phyloP scores from a whole-genome alignment of 2,329 filamentous ascomycete species.

The Pseudogymnoascus sp. region DNA sequence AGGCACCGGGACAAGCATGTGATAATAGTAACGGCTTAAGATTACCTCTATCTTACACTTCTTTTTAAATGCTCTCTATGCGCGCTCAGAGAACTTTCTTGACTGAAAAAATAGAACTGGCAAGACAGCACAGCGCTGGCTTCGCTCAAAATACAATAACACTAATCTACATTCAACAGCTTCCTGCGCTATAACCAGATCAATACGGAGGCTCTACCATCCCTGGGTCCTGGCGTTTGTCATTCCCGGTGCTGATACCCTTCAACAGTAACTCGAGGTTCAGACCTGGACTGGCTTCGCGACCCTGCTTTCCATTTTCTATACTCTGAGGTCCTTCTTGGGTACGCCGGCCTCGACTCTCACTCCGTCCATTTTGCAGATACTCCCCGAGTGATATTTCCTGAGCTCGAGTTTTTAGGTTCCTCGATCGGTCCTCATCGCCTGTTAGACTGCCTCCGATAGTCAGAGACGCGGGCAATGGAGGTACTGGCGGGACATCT shows the following conservation, averaged over 20 bases:
- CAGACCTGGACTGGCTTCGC: conserved; percentile 14
- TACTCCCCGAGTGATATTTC: conserved; percentile 1
- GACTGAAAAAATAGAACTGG: background rate
- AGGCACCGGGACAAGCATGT: background rate
- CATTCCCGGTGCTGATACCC: conserved; percentile 28
- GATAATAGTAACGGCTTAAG: conserved; percentile 4
- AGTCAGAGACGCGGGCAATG: background rate
- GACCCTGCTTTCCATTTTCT: background rate
- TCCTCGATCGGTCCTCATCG: background rate
- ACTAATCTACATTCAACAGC: conserved; percentile 4
- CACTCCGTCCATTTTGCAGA: background rate
- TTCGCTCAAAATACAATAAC: conserved; percentile 9
- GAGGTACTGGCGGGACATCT: background rate
- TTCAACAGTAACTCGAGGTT: conserved; percentile 31
- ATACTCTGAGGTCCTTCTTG: background rate
- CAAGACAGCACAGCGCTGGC: conserved; percentile 6
- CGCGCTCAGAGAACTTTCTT: background rate
- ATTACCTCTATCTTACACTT: conserved; percentile 7
- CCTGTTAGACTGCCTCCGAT: background rate
- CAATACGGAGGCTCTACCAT: conserved; percentile 5
- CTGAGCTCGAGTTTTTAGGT: background rate
- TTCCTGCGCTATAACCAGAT: background rate
- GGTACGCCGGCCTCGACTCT: background rate
- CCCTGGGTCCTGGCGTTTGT: conserved; percentile 1
- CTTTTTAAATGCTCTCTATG: conserved; percentile 1